These are phyloP conservation scores for Poa pratensis DNA, from an alignment of 176 grass and related monocot species.

Conservation along the genomic window DNA sequence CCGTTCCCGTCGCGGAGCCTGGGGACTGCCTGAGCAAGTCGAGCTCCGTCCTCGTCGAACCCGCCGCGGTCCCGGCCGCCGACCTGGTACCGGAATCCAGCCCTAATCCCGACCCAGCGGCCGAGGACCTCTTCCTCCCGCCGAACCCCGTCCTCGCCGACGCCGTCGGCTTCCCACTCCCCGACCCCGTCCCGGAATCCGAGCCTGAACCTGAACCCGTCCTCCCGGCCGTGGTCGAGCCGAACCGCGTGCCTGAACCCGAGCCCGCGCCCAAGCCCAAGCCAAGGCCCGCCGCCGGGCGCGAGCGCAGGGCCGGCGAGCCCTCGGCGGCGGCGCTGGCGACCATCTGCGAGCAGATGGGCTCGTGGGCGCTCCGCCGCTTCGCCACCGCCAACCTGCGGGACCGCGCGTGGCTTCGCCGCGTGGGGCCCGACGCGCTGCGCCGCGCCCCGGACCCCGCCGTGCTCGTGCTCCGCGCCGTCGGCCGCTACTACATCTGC, in stretches of 20 bases:
- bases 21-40: conserved; percentile 41
- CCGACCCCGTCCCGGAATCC: background rate
- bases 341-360: conserved; percentile 46
- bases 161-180: conserved; percentile 22
- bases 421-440: conserved; percentile 43
- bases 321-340: conserved; percentile 13
- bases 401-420: conserved; percentile 53
- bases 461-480: conserved; percentile 52
- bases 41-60: background rate
- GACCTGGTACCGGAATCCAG: background rate
- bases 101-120: background rate
- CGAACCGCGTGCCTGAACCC: background rate
- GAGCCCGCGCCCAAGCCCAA: background rate
- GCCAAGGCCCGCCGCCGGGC: background rate
- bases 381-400: conserved; percentile 38
- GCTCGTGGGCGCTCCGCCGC: conserved; percentile 42
- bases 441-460: conserved; percentile 48
- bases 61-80: background rate
- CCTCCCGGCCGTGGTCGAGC: background rate
- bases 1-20: background rate
- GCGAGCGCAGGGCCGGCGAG: conserved; percentile 1
- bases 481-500: conserved; percentile 62
- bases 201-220: background rate
- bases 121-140: conserved; percentile 40
- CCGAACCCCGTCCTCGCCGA: conserved; percentile 40